Evolutionary conservation across 768 basidiomycete genomes (phyloP), one percentile per base, ranked within the genome.

Genomic region (Mycena olivaceomarginata): DNA sequence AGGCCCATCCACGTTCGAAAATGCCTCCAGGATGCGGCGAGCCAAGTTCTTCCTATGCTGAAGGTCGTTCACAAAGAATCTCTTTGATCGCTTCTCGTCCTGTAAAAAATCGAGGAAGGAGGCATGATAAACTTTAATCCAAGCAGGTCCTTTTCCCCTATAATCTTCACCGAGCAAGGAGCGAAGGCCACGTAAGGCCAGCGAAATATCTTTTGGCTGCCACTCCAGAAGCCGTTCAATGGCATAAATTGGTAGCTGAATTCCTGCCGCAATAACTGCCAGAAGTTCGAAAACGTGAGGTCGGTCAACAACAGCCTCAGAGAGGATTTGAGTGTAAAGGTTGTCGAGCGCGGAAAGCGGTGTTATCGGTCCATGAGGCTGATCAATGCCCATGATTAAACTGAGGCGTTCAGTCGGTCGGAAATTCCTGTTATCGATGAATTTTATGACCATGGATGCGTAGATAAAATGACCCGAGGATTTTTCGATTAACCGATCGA

Each of bases 201-300:
- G 63, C 41, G 63, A 64, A 43, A 64, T 43, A 0, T 64, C 63
- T 41, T 64, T n/a, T 40, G 63, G 43, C 63, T 64, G 63, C 63
- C 63, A 64, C 39, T n/a, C 63, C 63, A 64, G 63, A 64, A 64
- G 63, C 41, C 3, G 1, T 64, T 64, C 63, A 43, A 64, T 64
- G 63, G 39, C 43, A 15, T 43, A 9, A 43, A 64, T 43, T 41
- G 63, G 63, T 64, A 64, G 63, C 18, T 64, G 22, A 41, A 64
- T 64, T 64, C 43, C 63, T 64, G 63, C 63, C 37, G 63, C 63
- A 64, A 64, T 64, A 64, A 64, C 63, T 64, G 63, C 63, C 63
- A 64, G 63, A 64, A 64, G 63, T 64, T 64, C 63, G 63, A 64
- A 64, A 41, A 64, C 63, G 39, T 22, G 63, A 43, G 63, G 63